A percentile compares a stretch with the other conserved stretches of the same genome.
phyloP scores from a whole-genome alignment of 1,284 basidiomycete genomes.

The Cutaneotrichosporon mucoides region DNA sequence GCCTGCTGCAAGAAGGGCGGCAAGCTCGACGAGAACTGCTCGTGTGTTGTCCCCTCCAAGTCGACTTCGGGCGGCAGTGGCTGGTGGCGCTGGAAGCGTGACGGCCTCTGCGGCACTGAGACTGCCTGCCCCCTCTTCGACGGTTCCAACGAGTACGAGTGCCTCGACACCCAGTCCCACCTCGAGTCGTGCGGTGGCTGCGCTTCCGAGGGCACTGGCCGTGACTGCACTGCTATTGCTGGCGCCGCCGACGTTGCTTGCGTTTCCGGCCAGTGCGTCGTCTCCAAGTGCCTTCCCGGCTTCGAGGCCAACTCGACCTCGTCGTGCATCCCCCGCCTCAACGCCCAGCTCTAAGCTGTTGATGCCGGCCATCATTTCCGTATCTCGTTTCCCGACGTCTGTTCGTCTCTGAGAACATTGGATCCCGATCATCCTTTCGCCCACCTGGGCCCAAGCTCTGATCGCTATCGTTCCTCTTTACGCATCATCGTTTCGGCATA shows the following conservation, averaged over 20 bases:
- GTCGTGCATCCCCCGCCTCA: neutral
- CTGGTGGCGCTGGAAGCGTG: conserved; percentile 6
- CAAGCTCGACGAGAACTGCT: conserved; percentile 13
- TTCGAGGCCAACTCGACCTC: conserved; percentile 5
- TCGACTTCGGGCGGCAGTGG: neutral
- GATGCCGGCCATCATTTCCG: too few species aligned
- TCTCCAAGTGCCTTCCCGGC: conserved; percentile 16
- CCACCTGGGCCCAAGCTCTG: too few species aligned
- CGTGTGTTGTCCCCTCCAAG: conserved; percentile 16
- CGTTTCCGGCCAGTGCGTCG: conserved; percentile 15
- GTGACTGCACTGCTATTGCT: conserved; percentile 63
- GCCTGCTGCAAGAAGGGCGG: conserved; percentile 12
- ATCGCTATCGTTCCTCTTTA: too few species aligned
- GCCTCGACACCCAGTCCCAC: conserved; percentile 18
- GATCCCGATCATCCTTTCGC: too few species aligned
- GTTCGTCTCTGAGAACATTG: neutral
- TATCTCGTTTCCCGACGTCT: too few species aligned
- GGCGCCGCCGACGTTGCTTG: conserved; percentile 47
- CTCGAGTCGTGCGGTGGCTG: conserved; percentile 62
- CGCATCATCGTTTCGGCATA: conserved; percentile 3
- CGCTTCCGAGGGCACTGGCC: conserved; percentile 56
- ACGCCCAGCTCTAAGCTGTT: neutral
- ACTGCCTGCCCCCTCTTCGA: conserved; percentile 14
- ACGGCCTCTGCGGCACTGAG: conserved; percentile 7
- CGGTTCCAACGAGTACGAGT: conserved; percentile 17